Conservation (phyloP, 2,329 filamentous ascomycete species). For the Periconia sp. region DNA sequence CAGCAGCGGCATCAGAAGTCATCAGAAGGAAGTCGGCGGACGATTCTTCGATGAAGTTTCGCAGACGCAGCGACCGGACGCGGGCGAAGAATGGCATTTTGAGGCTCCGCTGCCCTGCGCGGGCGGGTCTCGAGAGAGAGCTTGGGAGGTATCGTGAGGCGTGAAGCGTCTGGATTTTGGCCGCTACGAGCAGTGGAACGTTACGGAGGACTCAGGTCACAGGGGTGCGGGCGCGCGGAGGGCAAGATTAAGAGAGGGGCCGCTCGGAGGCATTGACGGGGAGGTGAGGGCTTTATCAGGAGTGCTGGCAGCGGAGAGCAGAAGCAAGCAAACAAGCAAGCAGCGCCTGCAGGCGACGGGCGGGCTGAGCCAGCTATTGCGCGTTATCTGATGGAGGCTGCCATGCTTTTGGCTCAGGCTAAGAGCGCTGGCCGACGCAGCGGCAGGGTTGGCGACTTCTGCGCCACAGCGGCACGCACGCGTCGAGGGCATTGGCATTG, state of each 20-base stretch:
- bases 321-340: too few species aligned
- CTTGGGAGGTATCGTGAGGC: conserved; percentile 22
- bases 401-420: neutral
- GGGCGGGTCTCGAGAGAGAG: conserved; percentile 9
- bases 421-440: too few species aligned
- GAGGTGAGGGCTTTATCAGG: conserved; percentile 4
- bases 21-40: conserved; percentile 39
- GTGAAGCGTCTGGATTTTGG: conserved; percentile 25
- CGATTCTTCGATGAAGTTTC: conserved; percentile 22
- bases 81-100: conserved; percentile 40
- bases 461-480: neutral
- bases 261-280: conserved; percentile 3
- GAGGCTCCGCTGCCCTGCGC: conserved; percentile 10
- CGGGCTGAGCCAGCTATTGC: neutral
- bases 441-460: too few species aligned
- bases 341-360: conserved; percentile 4
- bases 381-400: conserved; percentile 1
- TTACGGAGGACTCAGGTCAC: conserved; percentile 6
- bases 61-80: conserved; percentile 45
- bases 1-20: conserved; percentile 40
- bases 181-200: conserved; percentile 19
- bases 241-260: conserved; percentile 16
- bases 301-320: neutral
- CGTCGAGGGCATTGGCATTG: too few species aligned
- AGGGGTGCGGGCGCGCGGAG: conserved; percentile 2